Base-by-base conservation (phyloP, 805 yeast species). In the Zygosaccharomyces siamensis region DNA sequence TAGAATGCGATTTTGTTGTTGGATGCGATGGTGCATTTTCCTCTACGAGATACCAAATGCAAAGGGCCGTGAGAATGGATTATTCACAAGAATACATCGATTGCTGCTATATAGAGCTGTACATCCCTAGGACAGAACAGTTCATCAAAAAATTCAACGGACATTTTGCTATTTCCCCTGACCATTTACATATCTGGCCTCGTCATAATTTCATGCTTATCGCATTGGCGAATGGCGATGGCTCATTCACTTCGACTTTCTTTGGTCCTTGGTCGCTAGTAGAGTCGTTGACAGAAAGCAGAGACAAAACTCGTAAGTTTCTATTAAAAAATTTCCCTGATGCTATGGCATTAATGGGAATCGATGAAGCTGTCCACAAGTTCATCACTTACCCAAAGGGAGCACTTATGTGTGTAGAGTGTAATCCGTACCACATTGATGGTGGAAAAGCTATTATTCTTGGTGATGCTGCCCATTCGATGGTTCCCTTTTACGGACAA, bases 401-500 rank as follows among this genome's bases (percentile, higher is more conserved):
- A 3, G 73, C 89, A n/a, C 72, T 90, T 39, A 75, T 89, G 70
- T 88, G 86, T 52, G 76, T 86, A 6, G 76, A 76, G 41, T 83
- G 87, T 56, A 69, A 70, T 43, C 89, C 92, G 2, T 90, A 88
- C 68, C 79, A 87, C 61, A 75, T 72, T 40, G 65, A 73, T 37
- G 86, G 81, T 41, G 64, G 63, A 7, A 77, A 78, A 49, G 82
- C 82, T 12, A 70, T 90, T 7, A 69, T 90, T 10, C 69, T 90
- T 26, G 97, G 97, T 5, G 97, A 90, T 65, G 96, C 97, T 0
- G 95, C 97, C 0, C 97, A 90, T 68, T 81, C 93, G 26, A 90
- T 89, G 96, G 97, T 90, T 5, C 97, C 97, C n/a, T 90, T 90
- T 66, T 90, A 89, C 62, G 97, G 97, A 7, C 97, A 90, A 66